Conservation (phyloP, 208 protist species). For the Entamoeba histolytica region DNA sequence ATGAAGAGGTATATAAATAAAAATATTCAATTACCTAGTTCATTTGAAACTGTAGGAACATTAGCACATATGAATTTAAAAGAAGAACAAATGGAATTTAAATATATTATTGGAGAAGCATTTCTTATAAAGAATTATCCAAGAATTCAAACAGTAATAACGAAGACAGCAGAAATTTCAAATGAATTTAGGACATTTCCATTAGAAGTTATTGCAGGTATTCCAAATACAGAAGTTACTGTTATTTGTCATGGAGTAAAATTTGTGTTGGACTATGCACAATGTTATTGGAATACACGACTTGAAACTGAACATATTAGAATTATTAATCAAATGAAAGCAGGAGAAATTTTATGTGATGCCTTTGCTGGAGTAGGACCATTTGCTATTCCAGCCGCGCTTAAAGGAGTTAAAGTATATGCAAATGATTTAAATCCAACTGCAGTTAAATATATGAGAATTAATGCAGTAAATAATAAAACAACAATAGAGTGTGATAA, state of each 20-base stretch:
- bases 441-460: background rate
- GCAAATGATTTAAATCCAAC: slow-evolving; percentile 25
- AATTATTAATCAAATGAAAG: background rate
- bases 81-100: background rate
- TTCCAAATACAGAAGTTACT: background rate
- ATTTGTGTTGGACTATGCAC: slow-evolving; percentile 11
- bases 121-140: background rate
- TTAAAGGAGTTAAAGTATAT: slow-evolving; percentile 3
- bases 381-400: slow-evolving; percentile 15
- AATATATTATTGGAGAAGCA: slow-evolving; percentile 5
- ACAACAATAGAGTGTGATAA: background rate
- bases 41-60: slow-evolving; percentile 16
- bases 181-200: slow-evolving; percentile 23
- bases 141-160: slow-evolving; percentile 17
- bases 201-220: slow-evolving; percentile 14
- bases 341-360: background rate
- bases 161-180: slow-evolving; percentile 12
- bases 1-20: background rate
- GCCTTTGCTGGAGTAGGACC: slow-evolving; percentile 20
- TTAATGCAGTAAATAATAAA: slow-evolving; percentile 13
- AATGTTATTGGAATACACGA: slow-evolving; percentile 29
- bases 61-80: slow-evolving; percentile 22
- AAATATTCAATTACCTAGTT: background rate
- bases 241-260: background rate
- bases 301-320: slow-evolving; percentile 1